Percentiles rank a stretch among this genome's conserved stretches.
Evolutionary conservation across 2,329 filamentous ascomycete genomes (phyloP).

Genomic region (Corynespora cassiicola): DNA sequence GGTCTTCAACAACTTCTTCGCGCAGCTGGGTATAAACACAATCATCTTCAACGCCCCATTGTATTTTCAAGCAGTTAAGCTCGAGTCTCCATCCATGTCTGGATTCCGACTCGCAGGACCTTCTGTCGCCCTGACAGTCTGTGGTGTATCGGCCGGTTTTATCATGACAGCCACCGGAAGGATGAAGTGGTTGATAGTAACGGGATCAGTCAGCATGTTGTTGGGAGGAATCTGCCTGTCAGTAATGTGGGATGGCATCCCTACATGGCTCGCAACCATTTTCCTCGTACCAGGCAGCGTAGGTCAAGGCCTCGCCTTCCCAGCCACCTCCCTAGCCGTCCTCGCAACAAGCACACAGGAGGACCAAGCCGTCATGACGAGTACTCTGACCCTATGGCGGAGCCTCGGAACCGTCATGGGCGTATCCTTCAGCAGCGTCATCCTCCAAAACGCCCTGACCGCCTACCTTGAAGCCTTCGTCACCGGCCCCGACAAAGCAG

Average conservation of each 20-base stretch:
- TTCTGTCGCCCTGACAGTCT: conserved; percentile 56
- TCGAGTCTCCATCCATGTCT: conserved; percentile 70
- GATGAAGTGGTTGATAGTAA: conserved; percentile 50
- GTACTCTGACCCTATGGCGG: conserved; percentile 74
- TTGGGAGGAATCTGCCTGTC: conserved; percentile 43
- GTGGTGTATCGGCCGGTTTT: conserved; percentile 50
- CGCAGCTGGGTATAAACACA: conserved; percentile 56
- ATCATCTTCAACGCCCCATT: conserved; percentile 75
- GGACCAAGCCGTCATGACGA: conserved; percentile 61
- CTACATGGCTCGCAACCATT: conserved; percentile 48
- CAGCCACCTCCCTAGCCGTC: conserved; percentile 49
- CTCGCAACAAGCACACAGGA: conserved; percentile 51
- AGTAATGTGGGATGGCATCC: conserved; percentile 46
- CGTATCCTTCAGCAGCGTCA: conserved; percentile 73
- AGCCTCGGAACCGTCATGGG: conserved; percentile 75
- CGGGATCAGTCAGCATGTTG: conserved; percentile 46
- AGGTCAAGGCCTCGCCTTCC: conserved; percentile 51
- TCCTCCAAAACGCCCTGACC: conserved; percentile 74
- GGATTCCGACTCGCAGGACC: conserved; percentile 75
- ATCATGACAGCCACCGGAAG: conserved; percentile 53
- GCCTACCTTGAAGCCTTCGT: conserved; percentile 66
- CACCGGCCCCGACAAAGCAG: conserved; percentile 62
- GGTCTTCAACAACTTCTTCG: conserved; percentile 61
- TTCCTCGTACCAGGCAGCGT: conserved; percentile 49
- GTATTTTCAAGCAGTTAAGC: conserved; percentile 62